A percentile compares a stretch with the other conserved stretches of the same genome.
phyloP scores from a whole-genome alignment of 805 yeast species.

The Priceomyces castillae region DNA sequence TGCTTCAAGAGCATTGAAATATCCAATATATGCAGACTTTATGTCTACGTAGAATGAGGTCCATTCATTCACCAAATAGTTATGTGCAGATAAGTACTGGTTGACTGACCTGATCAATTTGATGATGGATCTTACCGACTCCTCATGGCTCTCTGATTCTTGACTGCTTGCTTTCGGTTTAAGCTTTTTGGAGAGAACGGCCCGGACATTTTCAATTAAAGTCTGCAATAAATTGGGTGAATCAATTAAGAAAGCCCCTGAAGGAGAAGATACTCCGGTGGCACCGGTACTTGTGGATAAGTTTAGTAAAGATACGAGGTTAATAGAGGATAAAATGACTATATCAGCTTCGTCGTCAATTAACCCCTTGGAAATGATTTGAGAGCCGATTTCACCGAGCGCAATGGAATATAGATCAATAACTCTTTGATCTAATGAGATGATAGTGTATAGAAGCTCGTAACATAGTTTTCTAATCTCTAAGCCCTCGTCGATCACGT shows the following conservation, averaged over 20 bases:
- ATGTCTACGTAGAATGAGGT: slow-evolving; percentile 7
- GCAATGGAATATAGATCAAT: slow-evolving; percentile 21
- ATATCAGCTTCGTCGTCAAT: slow-evolving; percentile 62
- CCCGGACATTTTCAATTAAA: slow-evolving; percentile 12
- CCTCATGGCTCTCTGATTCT: slow-evolving; percentile 57
- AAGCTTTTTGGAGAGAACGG: slow-evolving; percentile 45
- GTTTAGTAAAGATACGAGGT: slow-evolving; percentile 36
- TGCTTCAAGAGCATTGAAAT: slow-evolving; percentile 4
- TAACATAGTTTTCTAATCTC: slow-evolving; percentile 70
- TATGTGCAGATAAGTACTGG: slow-evolving; percentile 5
- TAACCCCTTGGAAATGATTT: slow-evolving; percentile 49
- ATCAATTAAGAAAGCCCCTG: slow-evolving; percentile 1
- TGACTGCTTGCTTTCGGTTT: slow-evolving; percentile 66
- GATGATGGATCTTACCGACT: slow-evolving; percentile 35
- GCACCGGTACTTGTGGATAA: not conserved
- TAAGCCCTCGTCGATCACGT: slow-evolving; percentile 73
- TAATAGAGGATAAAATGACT: slow-evolving; percentile 49
- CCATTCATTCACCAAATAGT: slow-evolving; percentile 8
- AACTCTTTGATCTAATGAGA: slow-evolving; percentile 24
- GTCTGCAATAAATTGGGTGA: slow-evolving; percentile 1
- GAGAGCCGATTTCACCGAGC: slow-evolving; percentile 34
- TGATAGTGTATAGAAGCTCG: slow-evolving; percentile 62
- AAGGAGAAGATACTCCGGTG: not conserved
- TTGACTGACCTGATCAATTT: slow-evolving; percentile 26
- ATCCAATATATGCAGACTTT: slow-evolving; percentile 3